phyloP scores from a whole-genome alignment of 805 yeast genomes.

The Sugiyamaella floridensis region DNA sequence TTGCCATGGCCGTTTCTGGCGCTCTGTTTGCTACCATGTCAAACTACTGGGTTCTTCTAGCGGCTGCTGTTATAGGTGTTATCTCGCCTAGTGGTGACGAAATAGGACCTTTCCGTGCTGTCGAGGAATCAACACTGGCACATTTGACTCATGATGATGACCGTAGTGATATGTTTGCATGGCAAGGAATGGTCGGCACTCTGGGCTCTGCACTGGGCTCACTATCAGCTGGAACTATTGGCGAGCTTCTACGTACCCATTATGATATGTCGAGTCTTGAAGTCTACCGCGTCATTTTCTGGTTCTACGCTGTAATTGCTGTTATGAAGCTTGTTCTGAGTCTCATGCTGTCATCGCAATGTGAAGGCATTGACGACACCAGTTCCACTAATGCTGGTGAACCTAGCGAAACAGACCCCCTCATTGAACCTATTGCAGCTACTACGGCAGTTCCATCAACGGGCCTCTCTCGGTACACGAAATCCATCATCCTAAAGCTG shows the following conservation, averaged over 20 bases:
- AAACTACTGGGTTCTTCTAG: slow-evolving; percentile 47
- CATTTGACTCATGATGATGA: slow-evolving; percentile 46
- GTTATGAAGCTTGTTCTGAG: slow-evolving; percentile 39
- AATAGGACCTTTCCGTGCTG: slow-evolving; percentile 82
- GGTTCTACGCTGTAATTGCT: slow-evolving; percentile 50
- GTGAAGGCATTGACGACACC: slow-evolving; percentile 33
- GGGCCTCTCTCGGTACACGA: neutral
- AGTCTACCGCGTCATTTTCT: slow-evolving; percentile 54
- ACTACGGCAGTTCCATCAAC: neutral
- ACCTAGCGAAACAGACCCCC: neutral
- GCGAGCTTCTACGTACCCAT: slow-evolving; percentile 39
- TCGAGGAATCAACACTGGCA: slow-evolving; percentile 78
- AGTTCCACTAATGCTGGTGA: neutral
- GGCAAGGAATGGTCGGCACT: slow-evolving; percentile 63
- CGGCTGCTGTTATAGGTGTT: slow-evolving; percentile 77
- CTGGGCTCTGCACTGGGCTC: slow-evolving; percentile 73
- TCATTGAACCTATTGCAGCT: neutral
- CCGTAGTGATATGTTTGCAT: slow-evolving; percentile 68
- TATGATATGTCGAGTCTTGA: slow-evolving; percentile 30
- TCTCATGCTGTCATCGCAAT: slow-evolving; percentile 37
- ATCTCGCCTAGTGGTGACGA: slow-evolving; percentile 87
- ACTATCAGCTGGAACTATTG: slow-evolving; percentile 51
- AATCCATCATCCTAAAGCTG: slow-evolving; percentile 9
- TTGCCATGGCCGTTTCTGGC: slow-evolving; percentile 66
- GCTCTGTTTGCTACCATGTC: slow-evolving; percentile 50